These are phyloP conservation scores for Eimeria brunetti DNA, from an alignment of 169 alveolate genomes.

Conservation along the genomic window DNA sequence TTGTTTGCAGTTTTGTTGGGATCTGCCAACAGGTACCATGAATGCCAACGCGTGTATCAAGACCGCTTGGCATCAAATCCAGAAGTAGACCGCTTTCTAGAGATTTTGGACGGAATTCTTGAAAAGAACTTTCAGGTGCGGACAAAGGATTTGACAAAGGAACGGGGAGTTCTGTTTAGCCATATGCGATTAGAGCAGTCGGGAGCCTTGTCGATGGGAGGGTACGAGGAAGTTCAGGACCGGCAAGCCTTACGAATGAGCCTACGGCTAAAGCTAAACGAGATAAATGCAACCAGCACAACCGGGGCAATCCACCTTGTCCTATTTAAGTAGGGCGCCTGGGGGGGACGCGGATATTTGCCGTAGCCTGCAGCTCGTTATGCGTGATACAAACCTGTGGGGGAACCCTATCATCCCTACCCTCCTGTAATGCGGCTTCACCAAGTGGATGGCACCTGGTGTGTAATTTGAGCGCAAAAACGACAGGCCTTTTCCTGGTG, in stretches of 20 bases:
- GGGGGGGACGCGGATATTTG: not conserved
- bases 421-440: not conserved
- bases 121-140: constrained; percentile 84
- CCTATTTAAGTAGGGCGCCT: constrained; percentile 94
- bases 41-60: constrained; percentile 93
- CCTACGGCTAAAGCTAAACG: constrained; percentile 88
- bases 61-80: constrained; percentile 91
- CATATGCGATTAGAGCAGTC: constrained; percentile 58
- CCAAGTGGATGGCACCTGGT: not conserved
- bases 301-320: constrained; percentile 93
- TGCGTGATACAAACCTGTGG: not conserved
- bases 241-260: constrained; percentile 86
- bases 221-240: constrained; percentile 90
- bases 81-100: constrained; percentile 90
- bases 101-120: constrained; percentile 86
- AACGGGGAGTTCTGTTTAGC: constrained; percentile 85
- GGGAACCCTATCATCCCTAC: not conserved
- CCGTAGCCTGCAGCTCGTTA: not conserved
- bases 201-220: constrained; percentile 41
- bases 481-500: not conserved
- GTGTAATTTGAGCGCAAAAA: not conserved
- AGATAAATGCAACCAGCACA: constrained; percentile 90
- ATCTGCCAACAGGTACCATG: constrained; percentile 93
- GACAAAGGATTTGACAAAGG: constrained; percentile 84
- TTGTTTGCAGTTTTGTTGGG: not conserved